phyloP scores from a whole-genome alignment of 225 moss, liverwort and hornwort species.

The Marchantia polymorpha region DNA sequence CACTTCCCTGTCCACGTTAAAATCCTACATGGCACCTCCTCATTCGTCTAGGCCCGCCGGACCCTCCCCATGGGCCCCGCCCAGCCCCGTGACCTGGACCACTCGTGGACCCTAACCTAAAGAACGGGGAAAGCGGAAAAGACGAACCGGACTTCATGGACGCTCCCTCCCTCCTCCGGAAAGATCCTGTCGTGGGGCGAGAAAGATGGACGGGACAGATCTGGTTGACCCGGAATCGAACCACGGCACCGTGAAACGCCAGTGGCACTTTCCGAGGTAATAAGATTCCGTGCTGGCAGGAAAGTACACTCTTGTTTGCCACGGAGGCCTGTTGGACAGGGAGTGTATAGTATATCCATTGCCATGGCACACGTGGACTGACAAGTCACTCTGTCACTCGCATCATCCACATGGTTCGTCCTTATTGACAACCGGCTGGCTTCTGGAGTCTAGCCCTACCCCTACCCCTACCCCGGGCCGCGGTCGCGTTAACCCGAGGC shows the following conservation, averaged over 20 bases:
- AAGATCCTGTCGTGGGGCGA: neutral
- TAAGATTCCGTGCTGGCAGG: neutral
- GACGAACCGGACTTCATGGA: neutral
- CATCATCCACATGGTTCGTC: constrained; percentile 5
- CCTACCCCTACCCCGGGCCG: too few relatives aligned
- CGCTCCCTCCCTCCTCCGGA: neutral
- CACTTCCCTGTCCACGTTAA: neutral
- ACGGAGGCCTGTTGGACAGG: neutral
- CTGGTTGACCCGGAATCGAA: neutral
- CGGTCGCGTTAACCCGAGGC: too few relatives aligned
- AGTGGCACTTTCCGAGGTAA: neutral
- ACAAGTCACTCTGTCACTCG: neutral
- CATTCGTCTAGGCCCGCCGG: neutral
- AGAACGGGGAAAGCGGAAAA: neutral
- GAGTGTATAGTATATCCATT: neutral
- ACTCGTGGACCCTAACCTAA: neutral
- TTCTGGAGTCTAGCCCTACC: neutral
- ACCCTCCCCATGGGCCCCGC: neutral
- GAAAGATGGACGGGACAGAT: neutral
- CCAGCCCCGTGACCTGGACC: neutral
- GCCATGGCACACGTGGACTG: neutral
- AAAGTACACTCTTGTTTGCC: constrained; percentile 1
- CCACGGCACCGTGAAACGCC: neutral
- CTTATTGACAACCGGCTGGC: neutral
- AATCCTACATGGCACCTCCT: neutral